Percentiles rank a stretch among this genome's conserved stretches.
These are phyloP conservation scores for Kodamaea restingae DNA, from an alignment of 805 yeast genomes.

Conservation along the genomic window DNA sequence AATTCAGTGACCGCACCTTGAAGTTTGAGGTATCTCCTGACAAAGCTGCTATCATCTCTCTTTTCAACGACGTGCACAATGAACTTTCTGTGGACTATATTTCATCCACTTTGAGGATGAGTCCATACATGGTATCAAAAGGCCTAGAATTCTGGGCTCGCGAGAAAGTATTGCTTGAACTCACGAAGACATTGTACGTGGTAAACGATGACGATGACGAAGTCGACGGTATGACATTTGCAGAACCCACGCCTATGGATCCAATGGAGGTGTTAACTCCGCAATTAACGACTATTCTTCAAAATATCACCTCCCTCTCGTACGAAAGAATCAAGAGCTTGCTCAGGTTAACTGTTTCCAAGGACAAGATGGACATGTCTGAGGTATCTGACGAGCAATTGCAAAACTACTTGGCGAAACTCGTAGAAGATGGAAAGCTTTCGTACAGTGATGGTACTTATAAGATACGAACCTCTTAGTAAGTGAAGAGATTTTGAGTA, in stretches of 20 bases:
- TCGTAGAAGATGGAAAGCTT: constrained; percentile 44
- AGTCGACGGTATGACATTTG: neutral
- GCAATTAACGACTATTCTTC: constrained; percentile 52
- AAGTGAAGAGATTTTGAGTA: neutral
- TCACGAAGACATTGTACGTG: constrained; percentile 27
- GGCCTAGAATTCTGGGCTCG: constrained; percentile 60
- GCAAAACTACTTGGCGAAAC: constrained; percentile 35
- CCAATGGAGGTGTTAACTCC: constrained; percentile 31
- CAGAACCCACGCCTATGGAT: neutral
- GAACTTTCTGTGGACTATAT: constrained; percentile 33
- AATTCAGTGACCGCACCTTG: constrained; percentile 31
- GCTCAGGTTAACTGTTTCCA: constrained; percentile 52
- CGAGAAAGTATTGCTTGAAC: constrained; percentile 47
- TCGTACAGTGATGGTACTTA: constrained; percentile 31
- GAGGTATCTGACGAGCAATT: constrained; percentile 38
- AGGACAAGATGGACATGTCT: constrained; percentile 36
- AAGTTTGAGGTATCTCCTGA: constrained; percentile 58
- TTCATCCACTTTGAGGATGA: constrained; percentile 37
- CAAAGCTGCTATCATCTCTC: constrained; percentile 58
- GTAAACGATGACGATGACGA: constrained; percentile 32
- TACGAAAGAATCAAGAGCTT: constrained; percentile 50
- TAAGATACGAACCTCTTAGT: constrained; percentile 19
- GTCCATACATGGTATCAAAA: constrained; percentile 33
- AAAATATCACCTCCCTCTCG: constrained; percentile 50
- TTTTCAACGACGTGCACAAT: constrained; percentile 39